Percentiles rank a stretch among this genome's conserved stretches.
These are phyloP conservation scores for Aureobasidium sp. DNA, from an alignment of 2,329 filamentous ascomycete species.

Conservation along the genomic window DNA sequence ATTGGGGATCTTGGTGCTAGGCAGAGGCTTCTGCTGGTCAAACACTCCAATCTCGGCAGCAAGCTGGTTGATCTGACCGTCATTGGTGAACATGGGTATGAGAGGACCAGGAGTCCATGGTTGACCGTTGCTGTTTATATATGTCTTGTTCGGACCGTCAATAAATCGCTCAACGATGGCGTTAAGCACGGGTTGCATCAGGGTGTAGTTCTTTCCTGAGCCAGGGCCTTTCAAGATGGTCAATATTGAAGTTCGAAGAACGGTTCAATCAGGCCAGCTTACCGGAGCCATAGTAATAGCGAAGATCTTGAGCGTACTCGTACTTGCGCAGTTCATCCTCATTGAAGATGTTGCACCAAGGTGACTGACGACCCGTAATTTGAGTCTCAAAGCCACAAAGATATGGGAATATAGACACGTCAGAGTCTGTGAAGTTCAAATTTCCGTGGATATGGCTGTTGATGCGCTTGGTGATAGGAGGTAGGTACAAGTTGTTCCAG, in stretches of 20 bases:
- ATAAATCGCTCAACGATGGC: conserved; percentile 48
- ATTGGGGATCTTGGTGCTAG: conserved; percentile 41
- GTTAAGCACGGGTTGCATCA: conserved; percentile 57
- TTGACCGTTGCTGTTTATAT: conserved; percentile 41
- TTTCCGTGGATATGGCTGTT: conserved; percentile 48
- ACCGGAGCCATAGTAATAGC: conserved; percentile 45
- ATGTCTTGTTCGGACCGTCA: conserved; percentile 45
- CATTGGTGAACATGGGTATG: conserved; percentile 57
- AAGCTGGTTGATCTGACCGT: conserved; percentile 59
- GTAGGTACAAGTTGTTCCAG: conserved; percentile 49
- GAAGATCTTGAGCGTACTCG: conserved; percentile 59
- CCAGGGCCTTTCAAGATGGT: conserved; percentile 47
- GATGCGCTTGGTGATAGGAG: conserved; percentile 48
- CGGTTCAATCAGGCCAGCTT: background rate
- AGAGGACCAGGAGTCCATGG: conserved; percentile 49
- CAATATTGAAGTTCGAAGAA: conserved; percentile 21
- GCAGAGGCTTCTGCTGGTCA: conserved; percentile 47
- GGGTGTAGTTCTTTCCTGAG: conserved; percentile 45
- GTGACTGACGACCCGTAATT: conserved; percentile 51
- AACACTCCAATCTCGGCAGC: conserved; percentile 55
- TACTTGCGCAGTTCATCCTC: conserved; percentile 54
- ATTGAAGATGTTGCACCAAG: conserved; percentile 56
- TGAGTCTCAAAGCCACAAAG: conserved; percentile 63
- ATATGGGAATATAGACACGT: conserved; percentile 56
- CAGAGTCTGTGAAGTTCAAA: conserved; percentile 40